Percentiles rank a stretch among this genome's conserved stretches.
phyloP scores from a whole-genome alignment of 805 yeast species.

The Saturnispora serradocipensis region DNA sequence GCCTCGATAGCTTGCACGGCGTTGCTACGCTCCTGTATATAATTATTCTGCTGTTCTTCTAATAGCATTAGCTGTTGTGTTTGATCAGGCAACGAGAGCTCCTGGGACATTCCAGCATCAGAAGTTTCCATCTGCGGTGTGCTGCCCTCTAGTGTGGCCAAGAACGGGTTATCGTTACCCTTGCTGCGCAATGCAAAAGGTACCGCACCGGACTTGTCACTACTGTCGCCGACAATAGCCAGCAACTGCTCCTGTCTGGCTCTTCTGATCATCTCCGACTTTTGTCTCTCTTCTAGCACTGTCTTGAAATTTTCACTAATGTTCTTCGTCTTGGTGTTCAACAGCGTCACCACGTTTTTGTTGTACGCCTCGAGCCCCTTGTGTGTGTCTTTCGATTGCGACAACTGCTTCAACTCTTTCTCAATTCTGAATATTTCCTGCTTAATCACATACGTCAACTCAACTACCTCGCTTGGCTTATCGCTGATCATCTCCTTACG shows the following conservation, averaged over 20 bases:
- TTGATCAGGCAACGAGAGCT: conserved; percentile 58
- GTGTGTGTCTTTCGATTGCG: conserved; percentile 17
- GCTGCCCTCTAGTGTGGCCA: conserved; percentile 17
- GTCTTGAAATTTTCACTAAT: conserved; percentile 85
- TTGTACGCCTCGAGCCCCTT: conserved; percentile 66
- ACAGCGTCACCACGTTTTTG: conserved; percentile 75
- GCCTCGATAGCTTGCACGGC: conserved; percentile 96
- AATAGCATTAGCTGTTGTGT: conserved; percentile 72
- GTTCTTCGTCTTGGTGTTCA: conserved; percentile 85
- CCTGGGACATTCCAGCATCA: conserved; percentile 34
- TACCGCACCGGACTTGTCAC: conserved; percentile 5
- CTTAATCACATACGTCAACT: conserved; percentile 76
- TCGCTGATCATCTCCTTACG: conserved; percentile 89
- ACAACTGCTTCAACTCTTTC: conserved; percentile 54
- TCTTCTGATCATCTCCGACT: conserved; percentile 70
- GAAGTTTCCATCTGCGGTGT: conserved; percentile 36
- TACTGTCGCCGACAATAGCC: conserved; percentile 27
- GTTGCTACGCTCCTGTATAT: conserved; percentile 71
- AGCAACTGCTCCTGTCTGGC: conserved; percentile 79
- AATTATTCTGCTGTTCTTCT: conserved; percentile 73
- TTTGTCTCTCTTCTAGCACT: conserved; percentile 83
- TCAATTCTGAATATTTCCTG: conserved; percentile 83
- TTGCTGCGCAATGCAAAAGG: conserved; percentile 23
- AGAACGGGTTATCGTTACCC: conserved; percentile 31
- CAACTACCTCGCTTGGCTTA: conserved; percentile 87